Evolutionary conservation across 805 yeast genomes (phyloP).

Genomic region (Candida fluviatilis): DNA sequence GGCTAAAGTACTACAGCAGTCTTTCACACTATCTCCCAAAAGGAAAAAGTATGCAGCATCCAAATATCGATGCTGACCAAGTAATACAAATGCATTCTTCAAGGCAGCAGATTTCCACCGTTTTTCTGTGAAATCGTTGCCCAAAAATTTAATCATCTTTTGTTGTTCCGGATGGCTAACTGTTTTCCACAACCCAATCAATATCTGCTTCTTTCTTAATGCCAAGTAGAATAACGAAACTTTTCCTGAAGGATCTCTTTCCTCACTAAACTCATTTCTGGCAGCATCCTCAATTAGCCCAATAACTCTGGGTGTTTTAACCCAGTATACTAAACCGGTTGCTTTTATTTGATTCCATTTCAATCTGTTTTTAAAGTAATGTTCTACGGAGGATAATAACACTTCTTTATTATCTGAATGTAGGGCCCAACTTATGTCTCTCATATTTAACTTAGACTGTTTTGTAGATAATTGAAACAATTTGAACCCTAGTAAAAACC

Average conservation of each 20-base stretch:
- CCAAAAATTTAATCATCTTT: conserved; percentile 74
- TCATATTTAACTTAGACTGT: conserved; percentile 58
- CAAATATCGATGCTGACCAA: conserved; percentile 81
- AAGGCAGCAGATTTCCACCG: conserved; percentile 88
- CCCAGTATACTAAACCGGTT: conserved; percentile 73
- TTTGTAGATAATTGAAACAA: conserved; percentile 49
- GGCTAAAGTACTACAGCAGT: conserved; percentile 71
- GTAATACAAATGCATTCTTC: conserved; percentile 86
- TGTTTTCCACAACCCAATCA: conserved; percentile 82
- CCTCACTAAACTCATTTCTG: conserved; percentile 58
- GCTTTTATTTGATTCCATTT: conserved; percentile 60
- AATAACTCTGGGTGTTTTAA: conserved; percentile 23
- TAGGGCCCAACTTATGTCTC: conserved; percentile 86
- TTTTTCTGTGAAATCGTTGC: conserved; percentile 67
- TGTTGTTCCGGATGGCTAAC: conserved; percentile 74
- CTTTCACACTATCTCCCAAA: conserved; percentile 69
- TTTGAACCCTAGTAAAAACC: conserved; percentile 69
- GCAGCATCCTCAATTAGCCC: conserved; percentile 65
- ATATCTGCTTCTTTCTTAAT: conserved; percentile 66
- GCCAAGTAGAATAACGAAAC: conserved; percentile 79
- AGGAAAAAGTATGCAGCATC: conserved; percentile 91
- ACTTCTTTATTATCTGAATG: conserved; percentile 77
- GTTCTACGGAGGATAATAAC: conserved; percentile 46
- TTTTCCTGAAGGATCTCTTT: conserved; percentile 63
- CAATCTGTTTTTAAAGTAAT: conserved; percentile 40